Evolutionary conservation across 148 eudicot genomes (phyloP).

Genomic region (Persicaria tinctoria): DNA sequence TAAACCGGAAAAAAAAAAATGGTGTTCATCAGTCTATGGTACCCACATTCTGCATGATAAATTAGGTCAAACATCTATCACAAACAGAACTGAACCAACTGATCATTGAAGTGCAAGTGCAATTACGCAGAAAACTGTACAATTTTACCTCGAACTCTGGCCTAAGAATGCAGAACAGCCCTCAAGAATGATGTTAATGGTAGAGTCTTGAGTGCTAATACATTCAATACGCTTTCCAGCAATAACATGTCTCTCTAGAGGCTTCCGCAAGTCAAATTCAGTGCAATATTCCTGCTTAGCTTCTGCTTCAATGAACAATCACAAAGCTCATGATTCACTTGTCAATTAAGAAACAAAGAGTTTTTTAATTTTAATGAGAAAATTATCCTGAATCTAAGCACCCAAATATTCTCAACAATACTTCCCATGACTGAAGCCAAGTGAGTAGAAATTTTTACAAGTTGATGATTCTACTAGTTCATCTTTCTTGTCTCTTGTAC

Average conservation of each 20-base stretch:
- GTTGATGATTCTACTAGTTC: not conserved
- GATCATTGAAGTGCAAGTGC: not conserved
- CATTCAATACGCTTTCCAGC: slow-evolving; percentile 55
- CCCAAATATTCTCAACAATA: not conserved
- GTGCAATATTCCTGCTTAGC: slow-evolving; percentile 70
- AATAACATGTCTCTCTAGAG: slow-evolving; percentile 66
- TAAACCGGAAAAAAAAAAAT: not conserved
- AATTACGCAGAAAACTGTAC: not conserved
- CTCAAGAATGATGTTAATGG: slow-evolving; percentile 45
- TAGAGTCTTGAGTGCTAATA: slow-evolving; percentile 46
- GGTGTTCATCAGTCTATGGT: not conserved
- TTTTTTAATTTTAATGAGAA: not conserved
- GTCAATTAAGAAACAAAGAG: not conserved
- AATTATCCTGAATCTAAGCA: not conserved
- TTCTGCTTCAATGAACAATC: slow-evolving; percentile 32
- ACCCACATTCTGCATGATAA: not conserved
- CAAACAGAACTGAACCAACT: not conserved
- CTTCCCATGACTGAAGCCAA: not conserved
- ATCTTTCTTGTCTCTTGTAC: not conserved
- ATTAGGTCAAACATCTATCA: slow-evolving; percentile 6
- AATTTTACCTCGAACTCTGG: slow-evolving; percentile 47
- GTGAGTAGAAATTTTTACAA: not conserved
- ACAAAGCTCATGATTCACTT: not conserved
- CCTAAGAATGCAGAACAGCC: slow-evolving; percentile 65
- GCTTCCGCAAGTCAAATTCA: slow-evolving; percentile 89